A percentile compares a stretch with the other conserved stretches of the same genome.
Evolutionary conservation across 2,329 filamentous ascomycete genomes (phyloP).

Genomic region (Dactylellina cionopaga): DNA sequence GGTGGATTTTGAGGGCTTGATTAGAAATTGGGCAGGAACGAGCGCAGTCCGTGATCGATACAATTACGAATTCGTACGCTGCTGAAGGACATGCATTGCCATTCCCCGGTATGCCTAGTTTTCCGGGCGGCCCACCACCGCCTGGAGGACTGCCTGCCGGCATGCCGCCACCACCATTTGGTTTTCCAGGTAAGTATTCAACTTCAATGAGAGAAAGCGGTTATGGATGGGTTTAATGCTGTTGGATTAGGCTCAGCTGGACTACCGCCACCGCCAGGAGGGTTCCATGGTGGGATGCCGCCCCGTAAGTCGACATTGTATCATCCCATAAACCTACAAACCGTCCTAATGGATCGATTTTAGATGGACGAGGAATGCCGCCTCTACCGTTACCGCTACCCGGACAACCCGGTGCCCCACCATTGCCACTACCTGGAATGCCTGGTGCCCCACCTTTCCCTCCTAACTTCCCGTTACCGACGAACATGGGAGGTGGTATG

Average conservation of each 20-base stretch:
- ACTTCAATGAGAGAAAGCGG: slow-evolving; percentile 1
- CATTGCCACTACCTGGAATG: slow-evolving; percentile 46
- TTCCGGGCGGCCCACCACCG: slow-evolving; percentile 69
- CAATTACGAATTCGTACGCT: slow-evolving; percentile 93
- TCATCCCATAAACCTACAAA: not conserved
- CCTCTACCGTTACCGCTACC: slow-evolving; percentile 46
- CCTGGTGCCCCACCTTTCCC: slow-evolving; percentile 57
- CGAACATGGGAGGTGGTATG: slow-evolving; percentile 25
- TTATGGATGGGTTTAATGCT: not conserved
- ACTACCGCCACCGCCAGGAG: slow-evolving; percentile 48
- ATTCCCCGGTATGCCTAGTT: slow-evolving; percentile 77
- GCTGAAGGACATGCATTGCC: slow-evolving; percentile 82
- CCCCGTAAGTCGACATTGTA: slow-evolving; percentile 53
- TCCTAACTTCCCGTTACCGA: slow-evolving; percentile 63
- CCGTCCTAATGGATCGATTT: too few relatives aligned
- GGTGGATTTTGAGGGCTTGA: not conserved
- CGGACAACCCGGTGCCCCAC: slow-evolving; percentile 41
- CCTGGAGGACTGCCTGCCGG: slow-evolving; percentile 58
- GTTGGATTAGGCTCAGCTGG: slow-evolving; percentile 34
- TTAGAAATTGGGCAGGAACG: slow-evolving; percentile 98
- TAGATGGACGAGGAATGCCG: slow-evolving; percentile 52
- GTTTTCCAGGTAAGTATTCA: slow-evolving; percentile 69
- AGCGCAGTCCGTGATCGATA: slow-evolving; percentile 97
- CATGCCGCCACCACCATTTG: slow-evolving; percentile 68
- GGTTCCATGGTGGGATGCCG: slow-evolving; percentile 59